Evolutionary conservation across 139 green algal genomes (phyloP), one percentile per base, ranked within the genome.

Genomic region (Tetraselmis chui): DNA sequence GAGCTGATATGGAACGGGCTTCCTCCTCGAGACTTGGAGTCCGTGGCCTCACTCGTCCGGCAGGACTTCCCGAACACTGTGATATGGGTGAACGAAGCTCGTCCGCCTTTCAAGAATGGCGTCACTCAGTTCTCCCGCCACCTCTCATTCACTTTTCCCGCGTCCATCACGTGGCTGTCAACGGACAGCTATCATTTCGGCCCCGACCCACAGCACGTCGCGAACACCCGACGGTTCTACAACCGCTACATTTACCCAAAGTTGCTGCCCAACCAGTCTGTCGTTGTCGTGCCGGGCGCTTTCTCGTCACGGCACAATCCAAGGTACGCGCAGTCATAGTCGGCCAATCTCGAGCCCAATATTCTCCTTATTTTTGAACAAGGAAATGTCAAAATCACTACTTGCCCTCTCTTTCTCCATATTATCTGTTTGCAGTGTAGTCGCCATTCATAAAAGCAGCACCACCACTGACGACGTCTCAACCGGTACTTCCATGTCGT

Each of bases 241-340:
- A 29, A 77, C 26, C 74, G n/a, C 26, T 77, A 31, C n/a, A 29
- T 77, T 2, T 77, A 77, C 74, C 74, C 74, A 22, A 77, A 77
- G 74, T 5, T 77, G 74, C 25, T 77, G 5, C 74, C 74, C 74
- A 11, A 77, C 74, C 74, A 77, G 74, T 31, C 74, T 2, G 74
- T 77, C 26, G 26, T 77, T 2, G 23, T 77, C 26, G 74, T 77
- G 74, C 74, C 74, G 26, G 26, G 26, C 26, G 2, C 74, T 25
- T 77, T 77, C 18, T 11, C 74, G 23, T 77, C 74, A 22, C 2
- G 2, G 26, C 25, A 31, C 26, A 77, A 77, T 25, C 25, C 25
- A 2, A 77, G 11, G 74, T 77, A n/a, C n/a, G n/a, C n/a, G n/a
- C n/a, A n/a, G n/a, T n/a, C n/a, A n/a, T n/a, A n/a, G n/a, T n/a